Conservation (phyloP, 352 stramenopile species). For the Phytopythium ostracodes region DNA sequence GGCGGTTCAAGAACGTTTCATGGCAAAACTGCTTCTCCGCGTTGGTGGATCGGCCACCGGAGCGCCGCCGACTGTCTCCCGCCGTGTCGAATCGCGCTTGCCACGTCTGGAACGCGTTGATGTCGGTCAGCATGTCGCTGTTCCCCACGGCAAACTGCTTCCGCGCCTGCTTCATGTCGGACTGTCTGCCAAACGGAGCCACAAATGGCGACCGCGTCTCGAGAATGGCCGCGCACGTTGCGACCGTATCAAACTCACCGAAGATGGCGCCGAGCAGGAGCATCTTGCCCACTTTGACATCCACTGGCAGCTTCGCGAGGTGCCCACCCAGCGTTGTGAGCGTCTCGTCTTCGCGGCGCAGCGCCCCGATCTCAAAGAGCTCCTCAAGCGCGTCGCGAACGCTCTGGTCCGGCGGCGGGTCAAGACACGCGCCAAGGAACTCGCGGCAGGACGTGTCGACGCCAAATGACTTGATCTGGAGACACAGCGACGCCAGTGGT, state of each 20-base stretch:
- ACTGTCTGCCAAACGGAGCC: constrained; percentile 62
- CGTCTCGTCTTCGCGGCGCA: constrained; percentile 49
- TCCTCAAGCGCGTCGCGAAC: constrained; percentile 91
- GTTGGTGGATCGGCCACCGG: constrained; percentile 12
- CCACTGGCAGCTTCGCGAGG: constrained; percentile 93
- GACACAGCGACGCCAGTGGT: constrained; percentile 92
- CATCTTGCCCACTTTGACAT: constrained; percentile 97
- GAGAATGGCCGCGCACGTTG: constrained; percentile 67
- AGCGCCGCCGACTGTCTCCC: constrained; percentile 14
- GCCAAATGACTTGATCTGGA: constrained; percentile 93
- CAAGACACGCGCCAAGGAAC: constrained; percentile 91
- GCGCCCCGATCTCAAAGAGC: constrained; percentile 86
- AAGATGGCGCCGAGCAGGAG: constrained; percentile 95
- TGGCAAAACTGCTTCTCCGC: constrained; percentile 64
- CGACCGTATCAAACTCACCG: constrained; percentile 69
- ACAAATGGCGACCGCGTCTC: constrained; percentile 85
- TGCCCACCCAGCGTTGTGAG: constrained; percentile 94
- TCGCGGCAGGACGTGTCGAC: constrained; percentile 57
- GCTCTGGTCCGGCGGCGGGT: constrained; percentile 86
- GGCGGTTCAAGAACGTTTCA: constrained; percentile 59
- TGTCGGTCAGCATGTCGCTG: constrained; percentile 75
- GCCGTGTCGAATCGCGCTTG: constrained; percentile 13
- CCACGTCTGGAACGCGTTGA: constrained; percentile 77
- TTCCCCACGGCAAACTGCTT: constrained; percentile 50
- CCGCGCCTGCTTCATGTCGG: constrained; percentile 59